Percentiles rank a stretch among this genome's conserved stretches.
These are phyloP conservation scores for Euphorbia pulcherrima DNA, from an alignment of 345 rosid genomes.

Conservation along the genomic window DNA sequence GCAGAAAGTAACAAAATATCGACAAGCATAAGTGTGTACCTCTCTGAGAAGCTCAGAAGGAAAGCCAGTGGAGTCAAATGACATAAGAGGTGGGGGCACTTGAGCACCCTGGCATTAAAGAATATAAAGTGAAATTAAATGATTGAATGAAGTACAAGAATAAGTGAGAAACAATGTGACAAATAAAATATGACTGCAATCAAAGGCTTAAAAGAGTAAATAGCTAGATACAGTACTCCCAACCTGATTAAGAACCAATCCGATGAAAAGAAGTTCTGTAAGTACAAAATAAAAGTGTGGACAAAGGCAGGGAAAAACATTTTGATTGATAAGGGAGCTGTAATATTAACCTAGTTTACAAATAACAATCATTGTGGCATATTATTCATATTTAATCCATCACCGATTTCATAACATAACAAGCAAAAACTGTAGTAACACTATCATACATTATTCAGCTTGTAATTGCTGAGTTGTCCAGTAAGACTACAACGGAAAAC, in stretches of 20 bases:
- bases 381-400: background rate
- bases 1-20: constrained; percentile 9
- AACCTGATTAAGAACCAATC: background rate
- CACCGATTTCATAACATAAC: too few relatives aligned
- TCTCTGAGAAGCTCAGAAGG: constrained; percentile 91
- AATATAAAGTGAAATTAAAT: background rate
- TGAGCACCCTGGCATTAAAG: constrained; percentile 59
- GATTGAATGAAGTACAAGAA: background rate
- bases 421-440: background rate
- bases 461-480: background rate
- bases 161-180: background rate
- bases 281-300: background rate
- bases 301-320: background rate
- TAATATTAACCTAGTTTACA: background rate
- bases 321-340: background rate
- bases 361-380: background rate
- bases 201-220: background rate
- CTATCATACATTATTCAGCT: background rate
- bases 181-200: background rate
- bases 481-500: background rate
- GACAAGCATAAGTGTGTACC: constrained; percentile 41
- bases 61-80: constrained; percentile 78
- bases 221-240: background rate
- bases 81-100: constrained; percentile 66
- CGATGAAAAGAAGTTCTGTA: background rate